Conservation (phyloP, 1,139 yeast genomes). For the Hyphopichia fennica region DNA sequence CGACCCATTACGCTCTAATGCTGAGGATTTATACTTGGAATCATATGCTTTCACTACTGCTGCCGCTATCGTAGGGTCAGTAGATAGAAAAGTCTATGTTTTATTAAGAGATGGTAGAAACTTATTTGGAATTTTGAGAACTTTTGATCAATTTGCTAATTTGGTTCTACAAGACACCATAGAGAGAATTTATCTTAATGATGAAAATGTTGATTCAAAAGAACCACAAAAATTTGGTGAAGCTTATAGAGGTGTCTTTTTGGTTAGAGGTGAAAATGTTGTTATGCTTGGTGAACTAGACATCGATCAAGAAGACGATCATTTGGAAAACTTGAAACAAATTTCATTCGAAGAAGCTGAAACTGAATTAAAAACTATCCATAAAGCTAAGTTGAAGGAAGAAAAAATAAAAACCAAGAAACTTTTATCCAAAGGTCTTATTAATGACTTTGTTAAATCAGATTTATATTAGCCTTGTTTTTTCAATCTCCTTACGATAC, state of each 20-base stretch:
- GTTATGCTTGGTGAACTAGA: constrained; percentile 96
- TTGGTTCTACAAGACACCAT: constrained; percentile 87
- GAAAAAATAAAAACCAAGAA: constrained; percentile 51
- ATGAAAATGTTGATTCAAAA: constrained; percentile 16
- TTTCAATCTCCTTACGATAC: too few relatives aligned
- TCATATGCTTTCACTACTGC: constrained; percentile 94
- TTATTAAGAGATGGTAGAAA: constrained; percentile 88
- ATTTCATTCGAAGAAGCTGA: constrained; percentile 66
- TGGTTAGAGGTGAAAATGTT: constrained; percentile 96
- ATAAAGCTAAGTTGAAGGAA: constrained; percentile 37
- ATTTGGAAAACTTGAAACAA: constrained; percentile 55
- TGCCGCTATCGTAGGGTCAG: constrained; percentile 92
- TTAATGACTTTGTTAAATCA: constrained; percentile 54
- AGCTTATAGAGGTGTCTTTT: constrained; percentile 71
- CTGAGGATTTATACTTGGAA: constrained; percentile 55
- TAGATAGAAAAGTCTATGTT: constrained; percentile 85
- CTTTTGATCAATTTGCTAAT: constrained; percentile 95
- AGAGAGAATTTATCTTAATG: constrained; percentile 73
- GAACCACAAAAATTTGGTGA: constrained; percentile 66
- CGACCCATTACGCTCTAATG: constrained; percentile 33
- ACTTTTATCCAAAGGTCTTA: constrained; percentile 53
- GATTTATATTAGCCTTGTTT: constrained; percentile 58
- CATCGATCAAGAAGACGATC: constrained; percentile 80
- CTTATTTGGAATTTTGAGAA: constrained; percentile 85
- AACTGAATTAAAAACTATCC: constrained; percentile 36